Evolutionary conservation across 768 basidiomycete genomes (phyloP), one percentile per base, ranked within the genome.

Genomic region (Lactarius sp.): DNA sequence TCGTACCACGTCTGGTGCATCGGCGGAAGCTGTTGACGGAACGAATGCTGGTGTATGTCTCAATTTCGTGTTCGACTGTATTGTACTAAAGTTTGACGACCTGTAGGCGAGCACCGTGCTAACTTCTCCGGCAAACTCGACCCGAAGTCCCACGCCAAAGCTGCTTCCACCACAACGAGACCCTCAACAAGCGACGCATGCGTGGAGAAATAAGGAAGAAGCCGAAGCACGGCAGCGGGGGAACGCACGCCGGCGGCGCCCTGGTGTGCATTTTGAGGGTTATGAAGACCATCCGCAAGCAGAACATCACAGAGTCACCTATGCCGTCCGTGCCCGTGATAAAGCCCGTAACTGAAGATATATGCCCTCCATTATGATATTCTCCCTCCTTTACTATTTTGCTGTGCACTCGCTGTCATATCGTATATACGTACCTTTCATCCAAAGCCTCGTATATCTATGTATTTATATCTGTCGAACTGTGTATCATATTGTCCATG

Each of bases 11-110:
- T 92, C 90, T 16, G 80, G 83, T 42, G 85, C 85, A 39, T 92
- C 90, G 47, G 77, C 88, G 37, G 90, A 92, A 71, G 90, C 88
- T 31, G 81, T 85, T 68, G 84, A 91, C 69, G 90, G 90, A 42
- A 90, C 88, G 7, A 61, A 63, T 20, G 68, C 66, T 59, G 86
- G 87, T 54, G 90, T 92, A 73, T 74, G 87, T 70, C 41, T 72
- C 10, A 5, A n/a, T 56, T 60, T 37, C 61, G n/a, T 60, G 12
- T 33, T 59, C 60, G 36, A 46, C 39, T 1, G 39, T 31, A 46
- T 47, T 1, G 39, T 31, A 47, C 44, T 51, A n/a, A 46, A 36
- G 46, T 64, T 33, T 60, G 53, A 52, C 59, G 46, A 3, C 4
- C 16, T 49, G 52, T 42, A 87, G 86, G 74, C 85, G 16, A 91